Conservation (phyloP, 345 rosid genomes). For the sweet orange (Citrus sinensis) region DNA sequence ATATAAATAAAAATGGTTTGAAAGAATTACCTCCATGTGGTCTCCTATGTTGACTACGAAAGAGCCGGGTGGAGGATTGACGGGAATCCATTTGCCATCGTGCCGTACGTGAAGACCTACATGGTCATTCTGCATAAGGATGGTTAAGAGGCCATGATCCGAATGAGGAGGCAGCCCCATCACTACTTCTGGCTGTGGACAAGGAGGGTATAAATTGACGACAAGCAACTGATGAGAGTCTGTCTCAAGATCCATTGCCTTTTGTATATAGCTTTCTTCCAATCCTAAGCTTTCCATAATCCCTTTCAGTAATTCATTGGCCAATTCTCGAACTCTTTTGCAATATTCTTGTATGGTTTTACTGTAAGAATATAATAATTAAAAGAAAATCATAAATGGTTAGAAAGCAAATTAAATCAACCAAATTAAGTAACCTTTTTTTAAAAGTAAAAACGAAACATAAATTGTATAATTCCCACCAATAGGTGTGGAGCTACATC, state of each 20-base stretch:
- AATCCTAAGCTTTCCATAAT: conserved; percentile 31
- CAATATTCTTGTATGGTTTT: conserved; percentile 22
- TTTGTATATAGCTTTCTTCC: conserved; percentile 21
- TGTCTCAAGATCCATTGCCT: conserved; percentile 16
- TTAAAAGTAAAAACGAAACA: no score
- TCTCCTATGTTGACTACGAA: conserved; percentile 34
- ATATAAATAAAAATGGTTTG: not conserved
- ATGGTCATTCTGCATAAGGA: conserved; percentile 27
- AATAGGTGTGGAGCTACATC: no score
- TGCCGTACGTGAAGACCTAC: conserved; percentile 27
- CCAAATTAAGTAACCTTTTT: no score
- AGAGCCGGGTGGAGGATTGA: conserved; percentile 23
- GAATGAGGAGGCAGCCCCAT: conserved; percentile 45
- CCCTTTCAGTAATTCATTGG: conserved; percentile 27
- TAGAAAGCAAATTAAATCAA: not conserved
- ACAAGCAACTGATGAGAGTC: conserved; percentile 28
- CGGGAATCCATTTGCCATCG: conserved; percentile 27
- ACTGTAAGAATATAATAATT: conserved; percentile 9
- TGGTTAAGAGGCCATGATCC: conserved; percentile 34
- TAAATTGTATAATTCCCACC: no score
- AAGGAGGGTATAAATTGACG: conserved; percentile 34
- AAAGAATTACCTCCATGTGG: conserved; percentile 34
- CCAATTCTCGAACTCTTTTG: conserved; percentile 23
- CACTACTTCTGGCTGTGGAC: conserved; percentile 35
- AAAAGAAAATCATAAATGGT: not conserved